Evolutionary conservation across 2,329 filamentous ascomycete species (phyloP), one percentile per base, ranked within the genome.

Genomic region (Fusarium coffeatum): DNA sequence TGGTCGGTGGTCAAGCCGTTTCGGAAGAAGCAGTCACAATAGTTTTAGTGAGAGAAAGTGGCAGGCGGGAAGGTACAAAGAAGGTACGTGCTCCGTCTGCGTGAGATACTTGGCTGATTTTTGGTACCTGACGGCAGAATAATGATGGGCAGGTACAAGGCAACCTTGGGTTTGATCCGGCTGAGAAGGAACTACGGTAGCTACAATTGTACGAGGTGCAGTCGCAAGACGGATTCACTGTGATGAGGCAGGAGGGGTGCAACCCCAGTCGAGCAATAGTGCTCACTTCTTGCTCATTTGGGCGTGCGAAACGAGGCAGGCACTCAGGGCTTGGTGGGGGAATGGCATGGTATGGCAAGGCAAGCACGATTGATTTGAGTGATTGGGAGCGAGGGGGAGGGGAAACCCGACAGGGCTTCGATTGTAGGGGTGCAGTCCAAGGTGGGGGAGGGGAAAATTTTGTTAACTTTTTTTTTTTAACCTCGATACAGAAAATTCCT

Each of bases 221-320:
- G 68, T 59, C 59, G 66, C 64, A 63, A 59, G 64, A 64, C 49
- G 45, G 50, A 49, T 37, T 37, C 6, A 37, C 34, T n/a, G 34
- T 48, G 71, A 68, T 64, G 66, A 63, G 53, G 65, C 64, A 71
- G 72, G 71, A 74, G 69, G 67, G 62, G 71, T 73, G 69, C 54
- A 71, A 27, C 58, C 57, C 63, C 56, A 42, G 60, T 57, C 45
- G 55, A 60, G 47, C 42, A 48, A 64, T 62, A 59, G 48, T 72
- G 22, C 30, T 22, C 34, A 53, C 49, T 53, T 23, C 23, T 53
- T 42, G 37, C 34, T 53, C 41, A 25, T 53, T 37, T 65, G 59
- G 67, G 72, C 32, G 59, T 72, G 64, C 59, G 68, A 59, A 47
- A 40, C 16, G 30, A 53, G 34, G 49, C 49, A 42, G 49, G 30